Base-by-base conservation (phyloP, 139 green algal species). In the Chlorella vulgaris region DNA sequence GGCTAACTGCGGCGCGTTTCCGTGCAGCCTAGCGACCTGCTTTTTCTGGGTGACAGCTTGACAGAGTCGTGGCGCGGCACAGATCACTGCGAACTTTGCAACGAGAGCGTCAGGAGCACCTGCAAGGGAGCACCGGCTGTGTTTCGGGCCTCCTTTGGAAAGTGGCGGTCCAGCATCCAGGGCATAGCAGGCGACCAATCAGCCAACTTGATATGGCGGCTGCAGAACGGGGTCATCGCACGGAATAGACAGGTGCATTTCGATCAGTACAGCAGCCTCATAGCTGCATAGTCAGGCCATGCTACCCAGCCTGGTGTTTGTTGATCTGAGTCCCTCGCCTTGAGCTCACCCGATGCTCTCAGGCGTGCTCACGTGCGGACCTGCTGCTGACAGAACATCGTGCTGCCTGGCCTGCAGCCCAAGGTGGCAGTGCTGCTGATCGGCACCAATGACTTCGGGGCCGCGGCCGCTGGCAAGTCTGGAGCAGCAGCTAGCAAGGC, bases 371-470 rank as follows among this genome's bases (percentile, higher is more conserved):
- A n/a, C n/a, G n/a, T n/a, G n/a, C n/a, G n/a, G n/a, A n/a, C n/a
- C n/a, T n/a, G n/a, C n/a, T n/a, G n/a, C n/a, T n/a, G n/a, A n/a
- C n/a, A n/a, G n/a, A n/a, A n/a, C n/a, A n/a, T n/a, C n/a, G n/a
- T n/a, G n/a, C n/a, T n/a, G n/a, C n/a, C n/a, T n/a, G n/a, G n/a
- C n/a, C 31, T 47, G 66, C 66, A 74, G 68, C 68, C 39, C 24
- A 60, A 60, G 22, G 61, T 82, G 31, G 73, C 50, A 0, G 73
- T 90, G 24, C 50, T 91, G 38, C 75, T 86, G 31, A 89, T 91
- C n/a, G 87, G 87, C 29, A 91, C 87, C 18, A 88, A 90, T 80
- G 84, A 91, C 61, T 69, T 91, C 19, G 87, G 31, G 31, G 69
- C 8, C 29, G 73, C 31, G 15, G 26, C 42, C 2, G 47, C 18